A percentile compares a stretch with the other conserved stretches of the same genome.
Evolutionary conservation across 108 stramenopile genomes (phyloP).

Genomic region (Pseudonitzschia multiseries): DNA sequence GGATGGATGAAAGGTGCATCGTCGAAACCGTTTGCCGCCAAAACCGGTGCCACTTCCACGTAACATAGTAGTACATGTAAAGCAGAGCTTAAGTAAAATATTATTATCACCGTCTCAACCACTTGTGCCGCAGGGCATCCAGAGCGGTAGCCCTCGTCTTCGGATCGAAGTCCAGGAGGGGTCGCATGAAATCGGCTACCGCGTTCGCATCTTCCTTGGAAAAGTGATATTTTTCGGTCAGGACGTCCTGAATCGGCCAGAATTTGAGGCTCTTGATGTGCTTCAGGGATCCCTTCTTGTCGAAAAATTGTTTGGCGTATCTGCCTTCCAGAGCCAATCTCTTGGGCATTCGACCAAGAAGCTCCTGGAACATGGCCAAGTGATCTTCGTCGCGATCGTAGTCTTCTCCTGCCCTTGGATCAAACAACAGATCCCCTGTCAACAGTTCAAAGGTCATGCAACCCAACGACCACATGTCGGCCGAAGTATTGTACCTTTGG

Average conservation of each 20-base stretch:
- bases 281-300: conserved; percentile 92
- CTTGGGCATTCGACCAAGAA: conserved; percentile 95
- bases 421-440: conserved; percentile 97
- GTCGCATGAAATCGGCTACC: conserved; percentile 83
- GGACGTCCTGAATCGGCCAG: conserved; percentile 95
- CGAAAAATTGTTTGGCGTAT: conserved; percentile 95
- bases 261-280: conserved; percentile 97
- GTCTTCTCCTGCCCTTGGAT: conserved; percentile 90
- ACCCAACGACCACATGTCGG: conserved; percentile 98
- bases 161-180: conserved; percentile 86
- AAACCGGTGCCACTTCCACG: too few relatives aligned
- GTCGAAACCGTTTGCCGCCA: too few relatives aligned
- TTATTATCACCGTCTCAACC: conserved; percentile 62
- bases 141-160: conserved; percentile 79
- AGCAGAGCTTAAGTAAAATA: background rate
- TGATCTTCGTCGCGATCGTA: conserved; percentile 98
- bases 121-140: conserved; percentile 80
- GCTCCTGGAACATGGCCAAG: conserved; percentile 97
- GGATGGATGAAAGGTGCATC: too few relatives aligned
- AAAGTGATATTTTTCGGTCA: conserved; percentile 91
- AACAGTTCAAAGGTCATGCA: conserved; percentile 97
- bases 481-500: conserved; percentile 92
- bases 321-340: conserved; percentile 84
- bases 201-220: conserved; percentile 75
- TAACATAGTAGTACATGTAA: background rate